A percentile compares a stretch with the other conserved stretches of the same genome.
Conservation (phyloP, 2,329 filamentous ascomycete genomes). For the Hymenoscyphus scutula region DNA sequence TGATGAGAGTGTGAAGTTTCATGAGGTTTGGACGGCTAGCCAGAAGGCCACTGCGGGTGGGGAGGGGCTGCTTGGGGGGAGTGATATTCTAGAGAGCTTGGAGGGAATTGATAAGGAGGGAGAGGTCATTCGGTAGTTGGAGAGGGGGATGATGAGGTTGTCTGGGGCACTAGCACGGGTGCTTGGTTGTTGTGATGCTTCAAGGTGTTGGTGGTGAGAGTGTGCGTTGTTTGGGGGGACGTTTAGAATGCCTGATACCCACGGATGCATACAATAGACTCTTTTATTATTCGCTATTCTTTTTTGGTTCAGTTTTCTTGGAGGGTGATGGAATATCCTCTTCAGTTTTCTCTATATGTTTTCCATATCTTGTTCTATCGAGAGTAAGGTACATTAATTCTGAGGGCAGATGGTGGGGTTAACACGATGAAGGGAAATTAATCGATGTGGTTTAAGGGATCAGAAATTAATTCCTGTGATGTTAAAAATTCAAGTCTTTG, state of each 20-base stretch:
- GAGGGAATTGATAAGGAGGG: slow-evolving; percentile 76
- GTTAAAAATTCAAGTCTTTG: too few species aligned
- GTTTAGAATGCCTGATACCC: slow-evolving; percentile 10
- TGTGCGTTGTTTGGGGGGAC: not conserved
- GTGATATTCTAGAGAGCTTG: slow-evolving; percentile 78
- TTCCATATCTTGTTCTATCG: too few species aligned
- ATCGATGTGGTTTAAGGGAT: too few species aligned
- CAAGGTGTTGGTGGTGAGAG: not conserved
- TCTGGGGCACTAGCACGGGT: too few species aligned
- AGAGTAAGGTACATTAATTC: too few species aligned
- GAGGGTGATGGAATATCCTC: not conserved
- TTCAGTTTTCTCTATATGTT: not conserved
- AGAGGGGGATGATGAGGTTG: not conserved
- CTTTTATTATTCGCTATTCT: not conserved
- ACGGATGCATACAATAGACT: not conserved
- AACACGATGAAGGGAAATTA: too few species aligned
- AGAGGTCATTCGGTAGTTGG: slow-evolving; percentile 62
- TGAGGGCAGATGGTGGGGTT: too few species aligned
- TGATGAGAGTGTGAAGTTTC: slow-evolving; percentile 90
- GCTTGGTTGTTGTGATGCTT: not conserved
- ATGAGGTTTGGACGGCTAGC: slow-evolving; percentile 82
- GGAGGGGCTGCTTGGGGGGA: slow-evolving; percentile 70
- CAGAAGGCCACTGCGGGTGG: slow-evolving; percentile 52
- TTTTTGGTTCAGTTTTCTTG: not conserved
- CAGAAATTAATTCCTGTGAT: too few species aligned